A percentile compares a stretch with the other conserved stretches of the same genome.
Conservation (phyloP, 163 green algal genomes). For the Chloromonas sp. region DNA sequence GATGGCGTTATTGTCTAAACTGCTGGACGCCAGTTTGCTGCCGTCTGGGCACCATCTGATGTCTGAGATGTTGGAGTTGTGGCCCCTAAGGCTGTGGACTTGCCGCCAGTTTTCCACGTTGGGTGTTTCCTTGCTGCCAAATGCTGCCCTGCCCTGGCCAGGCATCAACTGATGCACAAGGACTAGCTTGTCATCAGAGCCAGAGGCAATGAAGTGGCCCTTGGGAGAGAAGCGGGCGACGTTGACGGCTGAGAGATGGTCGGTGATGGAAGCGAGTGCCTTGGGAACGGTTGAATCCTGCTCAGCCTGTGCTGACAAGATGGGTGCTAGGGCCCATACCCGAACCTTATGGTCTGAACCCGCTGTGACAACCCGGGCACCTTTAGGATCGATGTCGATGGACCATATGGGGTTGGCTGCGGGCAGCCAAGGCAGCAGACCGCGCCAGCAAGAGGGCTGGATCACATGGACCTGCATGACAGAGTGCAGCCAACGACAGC, state of each 20-base stretch:
- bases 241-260: conserved; percentile 73
- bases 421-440: no score
- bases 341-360: not conserved
- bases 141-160: conserved; percentile 41
- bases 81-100: conserved; percentile 53
- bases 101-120: conserved; percentile 86
- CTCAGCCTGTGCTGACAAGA: not conserved
- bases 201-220: conserved; percentile 44
- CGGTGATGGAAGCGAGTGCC: conserved; percentile 71
- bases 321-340: not conserved
- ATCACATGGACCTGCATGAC: no score
- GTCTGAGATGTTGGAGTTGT: conserved; percentile 79
- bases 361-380: not conserved
- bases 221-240: conserved; percentile 70
- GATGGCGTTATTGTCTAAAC: conserved; percentile 63
- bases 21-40: conserved; percentile 60
- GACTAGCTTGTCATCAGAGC: conserved; percentile 65
- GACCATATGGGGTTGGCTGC: not conserved
- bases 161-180: conserved; percentile 48
- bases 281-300: conserved; percentile 23
- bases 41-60: conserved; percentile 79
- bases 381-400: not conserved
- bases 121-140: conserved; percentile 58
- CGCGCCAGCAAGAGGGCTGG: no score
- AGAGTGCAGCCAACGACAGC: no score